Evolutionary conservation across 345 rosid genomes (phyloP).

Genomic region (Lepidium aucheri): DNA sequence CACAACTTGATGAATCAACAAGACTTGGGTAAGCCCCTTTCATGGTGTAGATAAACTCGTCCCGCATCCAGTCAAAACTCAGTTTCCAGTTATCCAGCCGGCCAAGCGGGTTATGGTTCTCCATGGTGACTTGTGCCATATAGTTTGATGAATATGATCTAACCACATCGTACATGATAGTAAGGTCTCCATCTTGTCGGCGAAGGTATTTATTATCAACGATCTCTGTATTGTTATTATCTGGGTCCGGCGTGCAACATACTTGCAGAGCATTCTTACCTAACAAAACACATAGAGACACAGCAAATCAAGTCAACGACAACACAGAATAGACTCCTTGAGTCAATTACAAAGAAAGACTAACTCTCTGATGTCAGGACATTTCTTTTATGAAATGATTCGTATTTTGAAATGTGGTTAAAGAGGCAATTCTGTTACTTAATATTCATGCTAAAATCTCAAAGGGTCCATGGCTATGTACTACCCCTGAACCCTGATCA

Average conservation of each 20-base stretch:
- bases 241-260: slow-evolving; percentile 57
- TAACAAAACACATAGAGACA: slow-evolving; percentile 20
- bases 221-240: slow-evolving; percentile 34
- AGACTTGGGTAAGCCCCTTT: slow-evolving; percentile 82
- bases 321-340: background rate
- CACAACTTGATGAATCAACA: slow-evolving; percentile 68
- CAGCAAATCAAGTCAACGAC: background rate
- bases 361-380: background rate
- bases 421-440: background rate
- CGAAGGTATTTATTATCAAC: slow-evolving; percentile 49
- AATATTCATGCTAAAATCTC: background rate
- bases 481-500: background rate
- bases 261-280: slow-evolving; percentile 53
- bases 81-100: slow-evolving; percentile 89
- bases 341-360: background rate
- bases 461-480: too few relatives aligned
- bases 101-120: slow-evolving; percentile 72
- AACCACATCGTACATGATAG: slow-evolving; percentile 81
- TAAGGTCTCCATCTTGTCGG: slow-evolving; percentile 72
- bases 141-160: slow-evolving; percentile 52
- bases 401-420: background rate
- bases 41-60: slow-evolving; percentile 69
- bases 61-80: slow-evolving; percentile 90
- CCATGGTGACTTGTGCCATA: slow-evolving; percentile 70
- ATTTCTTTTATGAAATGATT: background rate